Conservation (phyloP, 495 filamentous ascomycete species). For the Ramalina intermedia region DNA sequence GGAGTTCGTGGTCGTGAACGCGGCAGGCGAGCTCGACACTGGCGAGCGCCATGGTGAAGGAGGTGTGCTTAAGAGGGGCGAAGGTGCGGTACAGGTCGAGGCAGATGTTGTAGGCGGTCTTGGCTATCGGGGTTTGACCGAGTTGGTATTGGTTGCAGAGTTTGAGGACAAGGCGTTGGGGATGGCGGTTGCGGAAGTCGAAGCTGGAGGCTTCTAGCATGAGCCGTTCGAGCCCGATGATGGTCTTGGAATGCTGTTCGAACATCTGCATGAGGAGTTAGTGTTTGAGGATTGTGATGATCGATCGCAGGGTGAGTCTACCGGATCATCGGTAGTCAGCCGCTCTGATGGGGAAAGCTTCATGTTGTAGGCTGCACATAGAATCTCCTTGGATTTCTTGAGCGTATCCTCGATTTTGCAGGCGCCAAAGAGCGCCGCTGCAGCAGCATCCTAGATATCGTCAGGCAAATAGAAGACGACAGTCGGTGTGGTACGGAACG, state of each 20-base stretch:
- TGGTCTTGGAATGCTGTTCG: constrained; percentile 55
- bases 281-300: background rate
- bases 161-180: constrained; percentile 71
- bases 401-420: constrained; percentile 97
- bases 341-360: constrained; percentile 56
- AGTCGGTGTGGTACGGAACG: background rate
- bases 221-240: constrained; percentile 78
- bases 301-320: constrained; percentile 17
- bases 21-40: constrained; percentile 66
- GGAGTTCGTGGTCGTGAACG: constrained; percentile 36
- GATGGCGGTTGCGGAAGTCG: constrained; percentile 84
- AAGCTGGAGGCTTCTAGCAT: constrained; percentile 91
- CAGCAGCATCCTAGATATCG: constrained; percentile 54
- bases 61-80: constrained; percentile 75
- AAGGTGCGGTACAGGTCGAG: constrained; percentile 87
- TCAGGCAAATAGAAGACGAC: constrained; percentile 10
- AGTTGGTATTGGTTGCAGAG: constrained; percentile 40
- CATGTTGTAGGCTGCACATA: constrained; percentile 80
- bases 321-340: constrained; percentile 68
- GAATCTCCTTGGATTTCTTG: constrained; percentile 88
- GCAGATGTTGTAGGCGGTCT: constrained; percentile 61
- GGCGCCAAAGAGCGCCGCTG: constrained; percentile 75
- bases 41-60: constrained; percentile 64
- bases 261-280: constrained; percentile 44
- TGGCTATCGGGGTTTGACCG: constrained; percentile 38